Percentiles rank a stretch among this genome's conserved stretches.
Evolutionary conservation across 176 grass and related monocot genomes (phyloP).

Genomic region (Eremochloa ophiuroides): DNA sequence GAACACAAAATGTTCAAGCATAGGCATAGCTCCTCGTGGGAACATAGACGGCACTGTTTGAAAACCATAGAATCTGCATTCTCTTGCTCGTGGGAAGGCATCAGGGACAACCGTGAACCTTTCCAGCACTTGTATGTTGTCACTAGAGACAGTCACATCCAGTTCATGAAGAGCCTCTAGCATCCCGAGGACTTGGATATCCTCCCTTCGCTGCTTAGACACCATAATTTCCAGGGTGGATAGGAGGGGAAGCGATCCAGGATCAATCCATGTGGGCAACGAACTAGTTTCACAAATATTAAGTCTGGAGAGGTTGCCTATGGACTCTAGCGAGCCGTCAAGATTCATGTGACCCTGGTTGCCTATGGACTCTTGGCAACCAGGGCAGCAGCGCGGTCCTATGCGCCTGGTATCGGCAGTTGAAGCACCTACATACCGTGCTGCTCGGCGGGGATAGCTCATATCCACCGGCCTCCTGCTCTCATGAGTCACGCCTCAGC

Average conservation of each 20-base stretch:
- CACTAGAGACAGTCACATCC: accelerated
- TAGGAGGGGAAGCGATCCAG: background rate
- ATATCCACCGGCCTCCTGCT: no score
- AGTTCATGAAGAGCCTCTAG: background rate
- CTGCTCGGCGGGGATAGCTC: no score
- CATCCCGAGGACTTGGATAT: background rate
- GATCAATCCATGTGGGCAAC: background rate
- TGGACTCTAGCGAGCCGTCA: background rate
- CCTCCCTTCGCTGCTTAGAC: background rate
- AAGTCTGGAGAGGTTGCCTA: background rate
- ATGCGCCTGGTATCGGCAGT: no score
- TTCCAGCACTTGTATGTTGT: background rate
- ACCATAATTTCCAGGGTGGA: background rate
- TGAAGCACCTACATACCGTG: no score
- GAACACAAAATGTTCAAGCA: background rate
- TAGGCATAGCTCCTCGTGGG: background rate
- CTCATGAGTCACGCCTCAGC: no score
- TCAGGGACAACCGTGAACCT: background rate
- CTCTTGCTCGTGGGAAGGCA: background rate
- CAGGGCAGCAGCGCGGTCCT: no score
- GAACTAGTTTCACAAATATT: accelerated
- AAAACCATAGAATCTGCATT: background rate
- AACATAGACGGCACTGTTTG: background rate
- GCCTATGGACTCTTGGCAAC: no score
- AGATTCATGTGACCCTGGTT: no score